Conservation (phyloP, 257 asterid genomes). For the Plantago elongata region DNA sequence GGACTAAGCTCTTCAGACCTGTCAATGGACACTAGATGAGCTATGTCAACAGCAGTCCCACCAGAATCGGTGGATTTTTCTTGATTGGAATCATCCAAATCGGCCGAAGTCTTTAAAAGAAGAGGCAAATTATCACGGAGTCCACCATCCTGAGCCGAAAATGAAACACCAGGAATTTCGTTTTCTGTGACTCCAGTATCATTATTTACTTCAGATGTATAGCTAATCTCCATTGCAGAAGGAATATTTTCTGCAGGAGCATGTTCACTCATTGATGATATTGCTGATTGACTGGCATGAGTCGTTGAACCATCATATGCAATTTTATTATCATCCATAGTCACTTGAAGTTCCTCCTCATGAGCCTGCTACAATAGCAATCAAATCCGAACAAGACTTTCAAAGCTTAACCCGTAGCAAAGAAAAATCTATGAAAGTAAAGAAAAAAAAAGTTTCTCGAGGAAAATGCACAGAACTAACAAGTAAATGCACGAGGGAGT, state of each 20-base stretch:
- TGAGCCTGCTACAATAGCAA: slow-evolving; percentile 42
- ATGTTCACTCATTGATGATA: slow-evolving; percentile 32
- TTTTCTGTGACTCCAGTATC: slow-evolving; percentile 37
- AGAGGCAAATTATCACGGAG: slow-evolving; percentile 33
- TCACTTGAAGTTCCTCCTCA: slow-evolving; percentile 38
- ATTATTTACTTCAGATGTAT: slow-evolving; percentile 34
- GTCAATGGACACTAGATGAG: slow-evolving; percentile 63
- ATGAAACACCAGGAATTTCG: slow-evolving; percentile 84
- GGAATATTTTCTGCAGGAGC: slow-evolving; percentile 39
- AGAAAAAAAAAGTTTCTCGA: background rate
- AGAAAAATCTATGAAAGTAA: slow-evolving; percentile 5
- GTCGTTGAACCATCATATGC: slow-evolving; percentile 33
- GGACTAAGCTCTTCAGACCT: slow-evolving; percentile 96
- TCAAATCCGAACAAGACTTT: slow-evolving; percentile 17
- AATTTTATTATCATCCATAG: slow-evolving; percentile 32
- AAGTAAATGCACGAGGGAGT: background rate
- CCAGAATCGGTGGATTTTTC: slow-evolving; percentile 42
- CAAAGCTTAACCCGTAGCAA: slow-evolving; percentile 15
- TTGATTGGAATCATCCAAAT: slow-evolving; percentile 48
- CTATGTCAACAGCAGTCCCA: slow-evolving; percentile 41
- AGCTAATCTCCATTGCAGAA: slow-evolving; percentile 38
- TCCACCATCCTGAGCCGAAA: slow-evolving; percentile 38
- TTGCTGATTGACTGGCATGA: slow-evolving; percentile 37
- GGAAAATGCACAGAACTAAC: slow-evolving; percentile 6
- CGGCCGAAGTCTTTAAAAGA: slow-evolving; percentile 39